Base-by-base conservation (phyloP, 306 rosid genomes). In the Purshia tridentata region DNA sequence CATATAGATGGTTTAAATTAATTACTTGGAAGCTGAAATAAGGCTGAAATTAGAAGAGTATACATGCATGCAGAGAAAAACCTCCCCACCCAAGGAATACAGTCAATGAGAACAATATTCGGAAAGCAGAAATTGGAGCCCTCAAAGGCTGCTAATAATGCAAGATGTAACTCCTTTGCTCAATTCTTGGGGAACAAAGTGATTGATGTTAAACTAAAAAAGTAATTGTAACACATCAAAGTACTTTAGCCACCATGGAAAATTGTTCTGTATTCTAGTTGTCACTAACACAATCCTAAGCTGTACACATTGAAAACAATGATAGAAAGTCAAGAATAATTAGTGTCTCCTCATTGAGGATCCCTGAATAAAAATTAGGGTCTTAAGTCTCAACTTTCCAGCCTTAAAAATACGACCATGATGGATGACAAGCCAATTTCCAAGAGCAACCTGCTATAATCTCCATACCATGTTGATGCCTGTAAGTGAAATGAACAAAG, bases 271-370 rank as follows among this genome's bases (percentile, higher is more conserved):
- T 80, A 78, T 84, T 78, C 69, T 86, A 85, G 80, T 79, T 83
- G 86, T 79, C 90, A 65, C 94, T 84, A 88, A 72, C 86, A 87
- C 85, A 80, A 87, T 80, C 86, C 97, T 88, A 92, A 67, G 53
- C 93, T 93, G 95, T 87, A 87, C 97, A 87, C 77, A 83, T 77
- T 80, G 79, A 79, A 80, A 81, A 74, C 9, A 37, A 55, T 50
- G 29, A 77, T 54, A 73, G 69, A 67, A 63, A 81, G 89, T 88
- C 87, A 76, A 82, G 63, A 78, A 57, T 77, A 72, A 75, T 75
- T 80, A 75, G 81, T 56, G 78, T 86, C 84, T 84, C 77, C 72
- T 80, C 84, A 60, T 64, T 57, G 76, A 77, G 82, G 72, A 79
- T 70, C 91, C 87, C 85, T 79, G 72, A 44, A 80, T 81, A 70